Base-by-base conservation (phyloP, 2,329 filamentous ascomycete species). In the Aureobasidium musti region DNA sequence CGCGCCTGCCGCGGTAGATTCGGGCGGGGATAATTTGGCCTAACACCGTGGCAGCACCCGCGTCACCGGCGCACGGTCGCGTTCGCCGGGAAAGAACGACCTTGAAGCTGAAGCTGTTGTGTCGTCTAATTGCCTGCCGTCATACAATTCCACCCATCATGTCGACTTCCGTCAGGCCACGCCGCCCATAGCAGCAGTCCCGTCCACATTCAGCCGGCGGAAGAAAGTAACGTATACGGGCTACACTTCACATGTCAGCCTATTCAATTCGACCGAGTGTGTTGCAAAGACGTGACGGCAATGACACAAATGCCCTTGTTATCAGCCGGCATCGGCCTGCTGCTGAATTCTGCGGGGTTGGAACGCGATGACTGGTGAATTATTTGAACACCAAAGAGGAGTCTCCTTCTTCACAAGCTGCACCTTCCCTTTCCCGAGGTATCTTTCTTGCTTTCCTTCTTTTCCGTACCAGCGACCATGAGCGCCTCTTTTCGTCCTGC, bases 401-500 rank as follows among this genome's bases (percentile, higher is more conserved):
- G 41, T 49, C 41, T 63, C 59, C 28, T 49, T 63, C 59, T 53
- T 50, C 11, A 43, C 59, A n/a, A 63, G 54, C 54, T 59, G 54
- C 54, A 45, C 37, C 37, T 45, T 63, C 60, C 35, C 60, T 63
- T 49, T 53, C 60, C 56, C 60, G 60, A 63, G 60, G 60, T 63
- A 63, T 53, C 47, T 63, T 63, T 61, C 41, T 63, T 63, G 35
- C 23, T 21, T 63, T 53, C 35, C 47, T 63, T 30, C 35, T 39
- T 28, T 63, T 50, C 43, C 59, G 43, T 63, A 37, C 28, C 60
- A 63, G 60, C 60, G 47, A 65, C 39, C 61, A 65, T 65, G 61
- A 65, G 61, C 61, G 61, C 61, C 60, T 56, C 60, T 37, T 52
- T 64, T 52, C 66, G 57, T 41, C 52, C 59, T 33, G 49, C 66